Percentiles rank a stretch among this genome's conserved stretches.
phyloP scores from a whole-genome alignment of 208 protist species.

The Trypanosoma rangeli region DNA sequence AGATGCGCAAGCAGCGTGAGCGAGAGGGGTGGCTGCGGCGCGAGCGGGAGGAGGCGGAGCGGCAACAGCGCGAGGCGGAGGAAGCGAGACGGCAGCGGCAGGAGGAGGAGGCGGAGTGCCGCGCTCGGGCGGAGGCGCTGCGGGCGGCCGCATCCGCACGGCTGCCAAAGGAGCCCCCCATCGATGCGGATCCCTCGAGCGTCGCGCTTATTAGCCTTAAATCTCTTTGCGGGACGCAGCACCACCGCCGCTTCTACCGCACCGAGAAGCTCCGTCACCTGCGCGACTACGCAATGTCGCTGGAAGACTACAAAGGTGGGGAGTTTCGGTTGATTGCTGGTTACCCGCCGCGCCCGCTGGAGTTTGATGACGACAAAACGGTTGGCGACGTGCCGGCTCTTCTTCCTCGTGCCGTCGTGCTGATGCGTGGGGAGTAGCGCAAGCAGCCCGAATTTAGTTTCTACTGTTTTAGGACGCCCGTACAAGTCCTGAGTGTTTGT shows the following conservation, averaged over 20 bases:
- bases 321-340: slow-evolving; percentile 62
- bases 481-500: neutral
- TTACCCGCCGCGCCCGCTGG: slow-evolving; percentile 59
- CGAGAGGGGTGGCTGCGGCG: slow-evolving; percentile 10
- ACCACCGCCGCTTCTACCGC: slow-evolving; percentile 62
- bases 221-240: slow-evolving; percentile 42
- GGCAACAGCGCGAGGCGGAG: slow-evolving; percentile 17
- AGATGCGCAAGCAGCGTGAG: slow-evolving; percentile 9
- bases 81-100: slow-evolving; percentile 13
- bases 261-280: slow-evolving; percentile 57
- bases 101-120: slow-evolving; percentile 13
- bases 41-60: slow-evolving; percentile 26
- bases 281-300: slow-evolving; percentile 44
- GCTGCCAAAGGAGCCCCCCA: slow-evolving; percentile 47
- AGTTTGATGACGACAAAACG: slow-evolving; percentile 38
- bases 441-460: neutral
- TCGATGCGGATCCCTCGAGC: slow-evolving; percentile 25
- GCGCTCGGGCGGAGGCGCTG: neutral
- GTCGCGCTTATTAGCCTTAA: slow-evolving; percentile 55
- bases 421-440: slow-evolving; percentile 34
- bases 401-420: slow-evolving; percentile 62
- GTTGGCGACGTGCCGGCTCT: slow-evolving; percentile 57
- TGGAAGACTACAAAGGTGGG: slow-evolving; percentile 52
- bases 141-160: slow-evolving; percentile 24
- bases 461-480: neutral